Base-by-base conservation (phyloP, 2,329 filamentous ascomycete genomes). In the Penicillium thymicola region DNA sequence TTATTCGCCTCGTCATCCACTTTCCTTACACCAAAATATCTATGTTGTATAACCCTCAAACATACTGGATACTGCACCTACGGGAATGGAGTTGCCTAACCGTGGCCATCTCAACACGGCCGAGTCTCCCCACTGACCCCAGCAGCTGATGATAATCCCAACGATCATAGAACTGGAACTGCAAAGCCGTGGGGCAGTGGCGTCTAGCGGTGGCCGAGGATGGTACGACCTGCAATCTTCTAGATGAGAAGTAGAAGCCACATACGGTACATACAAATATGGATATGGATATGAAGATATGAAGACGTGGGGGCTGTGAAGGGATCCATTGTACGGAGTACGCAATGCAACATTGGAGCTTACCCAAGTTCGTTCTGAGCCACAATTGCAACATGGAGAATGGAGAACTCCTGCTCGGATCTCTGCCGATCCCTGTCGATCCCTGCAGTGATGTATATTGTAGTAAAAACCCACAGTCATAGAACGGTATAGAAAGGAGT, bases 111-210 rank as follows among this genome's bases (percentile, higher is more conserved):
- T 27, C 23, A 36, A 40, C 47, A 25, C 4, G 11, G 27, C 14
- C 43, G 28, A 13, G 46, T 34, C 53, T 51, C 30, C 27, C 13
- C 40, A 44, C 42, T 28, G 36, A 28, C 36, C 32, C 43, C 28
- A 18, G 34, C 34, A 50, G 52, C 45, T 37, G 28, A 30, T 38
- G 37, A 49, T 54, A 21, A 16, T 34, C 37, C 8, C 21, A 25
- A 36, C 46, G 18, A 18, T 49, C 44, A 37, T 36, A 25, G 16
- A 11, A 43, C 10, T 36, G 16, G 21, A 18, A 23, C 32, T 32
- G 30, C 43, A 48, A 21, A 13, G 14, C 32, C 55, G 51, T 60
- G 60, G 57, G 52, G 55, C 57, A 18, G 59, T 63, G 60, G 59
- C 59, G 53, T 54, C 40, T 36, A 21, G 23, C 47, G 51, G 37